These are phyloP conservation scores for Vachellia collinsii DNA, from an alignment of 306 rosid species.

Conservation along the genomic window DNA sequence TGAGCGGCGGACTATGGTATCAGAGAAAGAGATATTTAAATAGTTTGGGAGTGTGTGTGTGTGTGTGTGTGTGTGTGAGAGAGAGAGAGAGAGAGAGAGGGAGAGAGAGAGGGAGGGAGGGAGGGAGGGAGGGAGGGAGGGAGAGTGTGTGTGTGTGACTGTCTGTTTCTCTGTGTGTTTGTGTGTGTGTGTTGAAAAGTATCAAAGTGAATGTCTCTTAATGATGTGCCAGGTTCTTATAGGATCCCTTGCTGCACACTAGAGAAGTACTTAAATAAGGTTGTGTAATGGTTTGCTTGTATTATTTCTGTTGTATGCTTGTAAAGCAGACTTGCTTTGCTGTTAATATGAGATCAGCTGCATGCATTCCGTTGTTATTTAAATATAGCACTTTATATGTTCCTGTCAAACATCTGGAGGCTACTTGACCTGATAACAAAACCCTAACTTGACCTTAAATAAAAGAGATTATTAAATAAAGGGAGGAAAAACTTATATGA, in stretches of 20 bases:
- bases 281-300: not conserved
- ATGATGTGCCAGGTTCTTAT: not conserved
- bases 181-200: not conserved
- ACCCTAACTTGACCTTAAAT: not conserved
- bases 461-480: too few species aligned
- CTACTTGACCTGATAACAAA: too few species aligned
- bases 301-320: not conserved
- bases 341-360: not conserved
- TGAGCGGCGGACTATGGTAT: constrained; percentile 10
- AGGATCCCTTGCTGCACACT: not conserved
- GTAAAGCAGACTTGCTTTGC: not conserved
- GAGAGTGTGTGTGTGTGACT: not conserved
- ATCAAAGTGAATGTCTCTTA: not conserved
- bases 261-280: too few species aligned
- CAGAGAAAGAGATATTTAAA: not conserved
- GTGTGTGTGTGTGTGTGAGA: too few species aligned
- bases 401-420: not conserved
- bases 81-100: too few species aligned
- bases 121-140: too few species aligned
- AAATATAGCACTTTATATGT: not conserved
- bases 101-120: too few species aligned
- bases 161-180: too few species aligned
- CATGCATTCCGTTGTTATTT: constrained; percentile 10
- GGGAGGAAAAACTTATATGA: too few species aligned
- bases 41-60: not conserved